Conservation (phyloP, 2,329 filamentous ascomycete species). For the Alternaria gansuensis region DNA sequence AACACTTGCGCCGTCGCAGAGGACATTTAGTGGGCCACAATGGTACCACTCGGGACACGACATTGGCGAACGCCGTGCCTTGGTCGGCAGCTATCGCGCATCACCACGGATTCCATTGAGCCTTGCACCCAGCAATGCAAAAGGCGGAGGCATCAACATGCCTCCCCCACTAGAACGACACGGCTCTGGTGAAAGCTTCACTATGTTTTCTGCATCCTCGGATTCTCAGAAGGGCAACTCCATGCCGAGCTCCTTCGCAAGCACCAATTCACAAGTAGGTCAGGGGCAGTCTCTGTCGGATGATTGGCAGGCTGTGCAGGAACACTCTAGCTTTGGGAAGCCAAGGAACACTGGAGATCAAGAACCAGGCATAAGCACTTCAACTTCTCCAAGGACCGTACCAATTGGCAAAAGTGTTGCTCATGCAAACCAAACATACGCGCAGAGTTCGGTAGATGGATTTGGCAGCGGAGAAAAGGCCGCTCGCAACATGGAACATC, state of each 20-base stretch:
- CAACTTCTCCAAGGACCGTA: slow-evolving; percentile 43
- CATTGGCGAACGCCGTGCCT: slow-evolving; percentile 51
- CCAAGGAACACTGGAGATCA: slow-evolving; percentile 21
- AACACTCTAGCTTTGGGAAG: slow-evolving; percentile 49
- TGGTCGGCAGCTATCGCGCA: slow-evolving; percentile 58
- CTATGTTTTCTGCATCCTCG: slow-evolving; percentile 70
- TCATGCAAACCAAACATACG: slow-evolving; percentile 10
- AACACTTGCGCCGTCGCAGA: slow-evolving; percentile 23
- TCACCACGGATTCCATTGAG: slow-evolving; percentile 61
- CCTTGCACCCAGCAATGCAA: slow-evolving; percentile 56
- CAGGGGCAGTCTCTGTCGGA: slow-evolving; percentile 41
- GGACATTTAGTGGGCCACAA: slow-evolving; percentile 41
- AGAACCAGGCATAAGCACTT: slow-evolving; percentile 33
- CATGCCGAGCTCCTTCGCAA: slow-evolving; percentile 61
- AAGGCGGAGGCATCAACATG: slow-evolving; percentile 46
- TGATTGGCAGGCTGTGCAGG: slow-evolving; percentile 37
- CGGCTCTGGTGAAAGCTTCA: slow-evolving; percentile 69
- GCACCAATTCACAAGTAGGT: slow-evolving; percentile 41
- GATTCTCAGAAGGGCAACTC: slow-evolving; percentile 65
- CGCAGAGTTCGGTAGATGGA: slow-evolving; percentile 30
- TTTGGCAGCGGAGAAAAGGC: slow-evolving; percentile 44
- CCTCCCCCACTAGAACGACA: slow-evolving; percentile 58
- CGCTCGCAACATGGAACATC: slow-evolving; percentile 50
- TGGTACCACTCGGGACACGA: slow-evolving; percentile 49
- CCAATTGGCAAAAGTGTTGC: slow-evolving; percentile 26